phyloP scores from a whole-genome alignment of 140 eudicot genomes.

The Erigeron philadelphicus region DNA sequence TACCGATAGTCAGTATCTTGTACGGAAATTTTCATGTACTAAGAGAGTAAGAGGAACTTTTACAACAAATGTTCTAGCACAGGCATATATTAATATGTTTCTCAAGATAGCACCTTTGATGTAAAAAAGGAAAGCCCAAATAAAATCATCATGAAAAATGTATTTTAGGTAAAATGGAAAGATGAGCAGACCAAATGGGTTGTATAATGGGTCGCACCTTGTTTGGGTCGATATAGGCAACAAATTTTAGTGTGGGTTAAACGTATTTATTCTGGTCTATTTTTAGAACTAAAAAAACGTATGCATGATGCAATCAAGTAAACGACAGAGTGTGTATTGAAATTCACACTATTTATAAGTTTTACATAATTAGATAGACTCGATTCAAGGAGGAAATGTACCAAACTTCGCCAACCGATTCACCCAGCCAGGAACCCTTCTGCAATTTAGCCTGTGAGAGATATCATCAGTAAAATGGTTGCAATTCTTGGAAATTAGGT shows the following conservation, averaged over 20 bases:
- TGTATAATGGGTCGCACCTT: no score
- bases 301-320: no score
- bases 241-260: no score
- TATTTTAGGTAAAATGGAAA: neutral
- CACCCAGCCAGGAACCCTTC: conserved; percentile 76
- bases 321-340: no score
- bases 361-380: no score
- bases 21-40: neutral
- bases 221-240: no score
- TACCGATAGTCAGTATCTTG: neutral
- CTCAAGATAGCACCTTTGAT: neutral
- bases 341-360: no score
- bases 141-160: neutral
- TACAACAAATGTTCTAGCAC: neutral
- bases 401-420: conserved; percentile 75
- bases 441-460: conserved; percentile 49
- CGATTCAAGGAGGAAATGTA: conserved; percentile 16
- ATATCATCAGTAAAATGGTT: conserved; percentile 81
- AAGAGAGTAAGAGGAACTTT: neutral
- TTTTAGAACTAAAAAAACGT: no score
- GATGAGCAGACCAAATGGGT: neutral
- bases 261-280: no score
- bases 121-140: neutral
- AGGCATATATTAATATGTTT: neutral
- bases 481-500: conserved; percentile 78